Conservation (phyloP, 495 filamentous ascomycete species). For the Penicillium nucicola region DNA sequence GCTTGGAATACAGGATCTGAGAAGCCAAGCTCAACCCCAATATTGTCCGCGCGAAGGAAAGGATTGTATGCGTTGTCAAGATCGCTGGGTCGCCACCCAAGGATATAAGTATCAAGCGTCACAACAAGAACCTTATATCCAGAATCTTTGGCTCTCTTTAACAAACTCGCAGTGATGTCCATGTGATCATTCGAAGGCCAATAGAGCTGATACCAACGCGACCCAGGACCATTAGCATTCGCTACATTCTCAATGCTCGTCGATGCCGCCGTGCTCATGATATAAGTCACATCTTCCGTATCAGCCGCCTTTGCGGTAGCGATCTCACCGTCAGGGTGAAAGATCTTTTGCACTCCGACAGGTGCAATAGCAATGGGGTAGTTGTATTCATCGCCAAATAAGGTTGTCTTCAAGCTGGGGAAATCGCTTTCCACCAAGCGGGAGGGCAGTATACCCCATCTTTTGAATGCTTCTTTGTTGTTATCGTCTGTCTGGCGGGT, state of each 20-base stretch:
- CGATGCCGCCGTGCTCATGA: slow-evolving; percentile 46
- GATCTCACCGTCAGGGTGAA: slow-evolving; percentile 44
- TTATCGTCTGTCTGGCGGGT: slow-evolving; percentile 30
- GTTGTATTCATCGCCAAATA: slow-evolving; percentile 23
- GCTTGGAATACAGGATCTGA: slow-evolving; percentile 53
- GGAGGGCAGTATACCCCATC: slow-evolving; percentile 35
- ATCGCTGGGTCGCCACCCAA: slow-evolving; percentile 58
- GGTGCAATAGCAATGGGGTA: slow-evolving; percentile 50
- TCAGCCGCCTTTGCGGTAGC: slow-evolving; percentile 42
- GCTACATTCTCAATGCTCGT: slow-evolving; percentile 45
- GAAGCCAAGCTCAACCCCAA: slow-evolving; percentile 50
- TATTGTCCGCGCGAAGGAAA: slow-evolving; percentile 45
- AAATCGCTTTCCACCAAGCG: slow-evolving; percentile 23
- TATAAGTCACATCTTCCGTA: slow-evolving; percentile 45
- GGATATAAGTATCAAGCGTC: slow-evolving; percentile 58
- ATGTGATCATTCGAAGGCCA: slow-evolving; percentile 49
- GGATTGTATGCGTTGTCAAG: slow-evolving; percentile 52
- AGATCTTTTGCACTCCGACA: slow-evolving; percentile 51
- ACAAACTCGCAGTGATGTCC: slow-evolving; percentile 49
- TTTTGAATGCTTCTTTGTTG: slow-evolving; percentile 39
- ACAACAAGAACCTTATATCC: slow-evolving; percentile 57
- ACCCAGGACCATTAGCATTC: slow-evolving; percentile 30
- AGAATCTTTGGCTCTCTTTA: slow-evolving; percentile 48
- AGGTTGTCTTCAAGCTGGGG: slow-evolving; percentile 7
- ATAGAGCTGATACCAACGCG: slow-evolving; percentile 61